These are phyloP conservation scores for Cutaneotrichosporon sp. DNA, from an alignment of 1,284 basidiomycete genomes.

Conservation along the genomic window DNA sequence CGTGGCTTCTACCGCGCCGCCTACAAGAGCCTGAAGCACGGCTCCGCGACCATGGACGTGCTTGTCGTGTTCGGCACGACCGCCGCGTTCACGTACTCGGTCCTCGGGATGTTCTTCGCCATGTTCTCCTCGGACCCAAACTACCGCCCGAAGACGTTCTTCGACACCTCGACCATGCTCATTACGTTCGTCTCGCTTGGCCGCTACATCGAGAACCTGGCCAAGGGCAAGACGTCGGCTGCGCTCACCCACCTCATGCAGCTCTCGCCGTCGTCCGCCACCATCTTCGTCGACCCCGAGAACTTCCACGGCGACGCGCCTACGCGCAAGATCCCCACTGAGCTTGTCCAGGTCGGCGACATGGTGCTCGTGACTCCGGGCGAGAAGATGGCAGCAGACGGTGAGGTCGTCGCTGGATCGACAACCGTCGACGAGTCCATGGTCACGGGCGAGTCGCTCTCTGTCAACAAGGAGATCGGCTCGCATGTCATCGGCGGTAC, in stretches of 20 bases:
- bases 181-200: constrained; percentile 97
- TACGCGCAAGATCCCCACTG: constrained; percentile 86
- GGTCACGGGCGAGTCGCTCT: constrained; percentile 94
- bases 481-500: constrained; percentile 93
- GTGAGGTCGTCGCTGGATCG: constrained; percentile 79
- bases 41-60: constrained; percentile 85
- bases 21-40: constrained; percentile 87
- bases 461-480: constrained; percentile 78
- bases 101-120: constrained; percentile 69
- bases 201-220: constrained; percentile 91
- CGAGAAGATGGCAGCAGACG: constrained; percentile 95
- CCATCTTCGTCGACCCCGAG: constrained; percentile 70
- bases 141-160: constrained; percentile 86
- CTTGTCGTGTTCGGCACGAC: constrained; percentile 94
- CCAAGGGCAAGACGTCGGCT: constrained; percentile 95
- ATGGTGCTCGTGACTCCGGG: constrained; percentile 93
- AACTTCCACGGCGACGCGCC: constrained; percentile 65
- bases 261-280: constrained; percentile 91
- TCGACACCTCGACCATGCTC: constrained; percentile 98
- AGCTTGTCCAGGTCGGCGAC: constrained; percentile 93
- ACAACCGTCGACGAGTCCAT: constrained; percentile 95
- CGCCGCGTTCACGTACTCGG: constrained; percentile 88
- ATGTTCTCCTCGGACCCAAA: constrained; percentile 61
- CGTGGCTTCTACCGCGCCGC: constrained; percentile 84
- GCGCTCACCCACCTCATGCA: constrained; percentile 95